Evolutionary conservation across 495 filamentous ascomycete species (phyloP).

Genomic region (Cenococcum geophilum): DNA sequence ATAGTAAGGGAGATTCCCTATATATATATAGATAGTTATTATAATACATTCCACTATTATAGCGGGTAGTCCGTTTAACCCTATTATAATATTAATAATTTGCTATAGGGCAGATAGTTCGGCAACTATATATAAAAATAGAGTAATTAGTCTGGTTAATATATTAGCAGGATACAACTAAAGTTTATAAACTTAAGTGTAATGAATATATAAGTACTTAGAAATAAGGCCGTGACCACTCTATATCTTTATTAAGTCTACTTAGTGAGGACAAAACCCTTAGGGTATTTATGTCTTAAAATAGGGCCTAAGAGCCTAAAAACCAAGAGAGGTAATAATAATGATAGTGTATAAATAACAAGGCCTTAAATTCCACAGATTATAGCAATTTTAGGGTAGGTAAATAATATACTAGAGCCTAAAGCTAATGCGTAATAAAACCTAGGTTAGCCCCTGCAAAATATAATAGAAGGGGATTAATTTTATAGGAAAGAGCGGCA

Average conservation of each 20-base stretch:
- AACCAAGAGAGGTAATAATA: conserved; percentile 57
- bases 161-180: neutral
- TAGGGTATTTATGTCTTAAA: conserved; percentile 64
- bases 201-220: conserved; percentile 51
- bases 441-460: conserved; percentile 31
- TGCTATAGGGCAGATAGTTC: conserved; percentile 69
- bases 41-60: conserved; percentile 66
- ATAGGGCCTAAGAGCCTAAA: conserved; percentile 66
- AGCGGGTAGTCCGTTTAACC: conserved; percentile 61
- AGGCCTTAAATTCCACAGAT: conserved; percentile 69
- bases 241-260: conserved; percentile 73
- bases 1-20: conserved; percentile 20
- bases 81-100: conserved; percentile 62
- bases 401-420: conserved; percentile 70
- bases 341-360: conserved; percentile 64
- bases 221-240: conserved; percentile 53
- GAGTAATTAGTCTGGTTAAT: conserved; percentile 50
- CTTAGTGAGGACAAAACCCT: conserved; percentile 73
- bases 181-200: neutral
- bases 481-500: conserved; percentile 57
- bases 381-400: conserved; percentile 74
- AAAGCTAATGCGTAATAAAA: conserved; percentile 50
- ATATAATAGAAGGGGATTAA: conserved; percentile 7
- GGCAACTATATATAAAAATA: conserved; percentile 77
- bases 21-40: conserved; percentile 74